Percentiles rank a stretch among this genome's conserved stretches.
Conservation (phyloP, 2,329 filamentous ascomycete species). For the Rhytidhysteron rufulum region DNA sequence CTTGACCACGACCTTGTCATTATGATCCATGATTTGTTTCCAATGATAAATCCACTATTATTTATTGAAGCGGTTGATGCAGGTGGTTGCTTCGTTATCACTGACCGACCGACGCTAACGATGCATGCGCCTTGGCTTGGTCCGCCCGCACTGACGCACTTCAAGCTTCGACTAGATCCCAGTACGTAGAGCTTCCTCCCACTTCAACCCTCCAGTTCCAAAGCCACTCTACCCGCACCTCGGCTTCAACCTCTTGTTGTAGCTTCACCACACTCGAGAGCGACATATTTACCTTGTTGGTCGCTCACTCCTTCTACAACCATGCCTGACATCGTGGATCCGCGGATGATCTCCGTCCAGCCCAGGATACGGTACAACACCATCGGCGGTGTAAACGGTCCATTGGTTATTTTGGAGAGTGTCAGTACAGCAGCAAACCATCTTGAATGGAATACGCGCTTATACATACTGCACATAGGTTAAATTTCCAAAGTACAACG, state of each 20-base stretch:
- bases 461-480: constrained; percentile 55
- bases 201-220: constrained; percentile 15
- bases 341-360: constrained; percentile 56
- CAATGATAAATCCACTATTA: too few relatives aligned
- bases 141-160: constrained; percentile 13
- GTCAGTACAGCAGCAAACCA: constrained; percentile 50
- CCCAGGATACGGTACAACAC: constrained; percentile 93
- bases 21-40: background rate
- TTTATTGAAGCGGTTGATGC: too few relatives aligned
- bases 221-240: constrained; percentile 6
- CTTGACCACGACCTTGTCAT: background rate
- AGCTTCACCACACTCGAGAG: constrained; percentile 11
- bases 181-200: constrained; percentile 22
- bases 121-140: constrained; percentile 2
- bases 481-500: constrained; percentile 96
- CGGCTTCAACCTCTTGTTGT: constrained; percentile 1
- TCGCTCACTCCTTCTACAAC: constrained; percentile 22
- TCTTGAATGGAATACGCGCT: constrained; percentile 12
- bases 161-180: constrained; percentile 5
- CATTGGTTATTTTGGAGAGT: constrained; percentile 95
- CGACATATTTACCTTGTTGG: constrained; percentile 11
- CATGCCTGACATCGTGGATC: constrained; percentile 40
- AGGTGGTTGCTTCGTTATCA: too few relatives aligned
- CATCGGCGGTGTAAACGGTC: constrained; percentile 95
- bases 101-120: too few relatives aligned